phyloP scores from a whole-genome alignment of 345 rosid genomes.

The Lepidium africanum region DNA sequence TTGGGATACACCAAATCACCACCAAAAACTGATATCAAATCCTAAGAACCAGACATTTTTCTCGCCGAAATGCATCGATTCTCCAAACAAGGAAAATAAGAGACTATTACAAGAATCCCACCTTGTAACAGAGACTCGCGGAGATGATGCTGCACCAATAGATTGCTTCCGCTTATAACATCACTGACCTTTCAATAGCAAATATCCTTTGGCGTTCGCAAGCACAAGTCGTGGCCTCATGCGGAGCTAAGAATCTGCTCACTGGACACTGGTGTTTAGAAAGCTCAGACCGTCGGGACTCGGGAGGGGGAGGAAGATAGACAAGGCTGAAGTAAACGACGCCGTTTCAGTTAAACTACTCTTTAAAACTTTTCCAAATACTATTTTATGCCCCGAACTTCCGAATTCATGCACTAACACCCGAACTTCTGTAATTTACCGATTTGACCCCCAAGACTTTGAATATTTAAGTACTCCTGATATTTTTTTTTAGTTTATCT shows the following conservation, averaged over 20 bases:
- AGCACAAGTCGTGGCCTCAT: background rate
- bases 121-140: background rate
- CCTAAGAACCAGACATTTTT: background rate
- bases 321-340: background rate
- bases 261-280: background rate
- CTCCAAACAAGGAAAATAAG: background rate
- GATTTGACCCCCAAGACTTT: background rate
- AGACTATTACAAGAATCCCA: background rate
- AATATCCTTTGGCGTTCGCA: background rate
- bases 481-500: too few species aligned
- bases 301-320: background rate
- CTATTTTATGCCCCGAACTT: background rate
- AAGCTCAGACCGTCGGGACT: background rate
- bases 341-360: background rate
- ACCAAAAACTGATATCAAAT: background rate
- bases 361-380: background rate
- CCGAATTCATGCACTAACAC: background rate
- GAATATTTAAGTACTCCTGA: too few species aligned
- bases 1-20: background rate
- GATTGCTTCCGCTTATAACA: background rate
- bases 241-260: background rate
- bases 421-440: background rate
- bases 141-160: background rate
- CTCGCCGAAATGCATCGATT: background rate
- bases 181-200: background rate